phyloP scores from a whole-genome alignment of 2,329 filamentous ascomycete species.

The Venturia aucupariae region DNA sequence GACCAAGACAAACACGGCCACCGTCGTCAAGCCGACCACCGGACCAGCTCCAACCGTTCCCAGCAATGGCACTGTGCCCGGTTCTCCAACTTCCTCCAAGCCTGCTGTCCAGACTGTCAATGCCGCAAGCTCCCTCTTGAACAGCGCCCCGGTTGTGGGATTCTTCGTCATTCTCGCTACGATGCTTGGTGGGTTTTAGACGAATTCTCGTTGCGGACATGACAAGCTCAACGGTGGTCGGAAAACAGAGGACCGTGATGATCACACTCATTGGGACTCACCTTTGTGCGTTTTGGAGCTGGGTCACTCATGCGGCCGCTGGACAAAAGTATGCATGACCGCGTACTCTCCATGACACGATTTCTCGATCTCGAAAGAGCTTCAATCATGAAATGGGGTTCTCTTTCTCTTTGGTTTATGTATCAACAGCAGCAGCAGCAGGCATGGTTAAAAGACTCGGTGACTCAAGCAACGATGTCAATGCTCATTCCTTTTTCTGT shows the following conservation, averaged over 20 bases:
- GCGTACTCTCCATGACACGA: too few species aligned
- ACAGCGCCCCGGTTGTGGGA: not conserved
- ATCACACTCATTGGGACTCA: too few species aligned
- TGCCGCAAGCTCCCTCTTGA: not conserved
- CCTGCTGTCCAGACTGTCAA: slow-evolving; percentile 1
- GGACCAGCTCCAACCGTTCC: not conserved
- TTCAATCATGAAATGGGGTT: not conserved
- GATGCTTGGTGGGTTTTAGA: not conserved
- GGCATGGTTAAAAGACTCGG: too few species aligned
- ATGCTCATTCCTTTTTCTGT: not conserved
- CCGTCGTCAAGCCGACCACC: slow-evolving; percentile 2
- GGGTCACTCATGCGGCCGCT: too few species aligned
- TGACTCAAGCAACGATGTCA: not conserved
- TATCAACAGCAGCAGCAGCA: too few species aligned
- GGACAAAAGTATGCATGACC: too few species aligned
- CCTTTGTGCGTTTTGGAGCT: too few species aligned
- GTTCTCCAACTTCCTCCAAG: slow-evolving; percentile 2
- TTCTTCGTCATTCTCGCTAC: not conserved
- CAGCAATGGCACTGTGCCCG: not conserved
- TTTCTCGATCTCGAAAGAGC: too few species aligned
- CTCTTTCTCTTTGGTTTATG: too few species aligned
- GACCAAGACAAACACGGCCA: slow-evolving; percentile 6
- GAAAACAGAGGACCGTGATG: too few species aligned
- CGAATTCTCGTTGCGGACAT: too few species aligned
- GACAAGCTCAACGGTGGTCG: too few species aligned